These are phyloP conservation scores for Sporodiniella umbellata DNA, from an alignment of 371 early-diverging fungal genomes.

Conservation along the genomic window DNA sequence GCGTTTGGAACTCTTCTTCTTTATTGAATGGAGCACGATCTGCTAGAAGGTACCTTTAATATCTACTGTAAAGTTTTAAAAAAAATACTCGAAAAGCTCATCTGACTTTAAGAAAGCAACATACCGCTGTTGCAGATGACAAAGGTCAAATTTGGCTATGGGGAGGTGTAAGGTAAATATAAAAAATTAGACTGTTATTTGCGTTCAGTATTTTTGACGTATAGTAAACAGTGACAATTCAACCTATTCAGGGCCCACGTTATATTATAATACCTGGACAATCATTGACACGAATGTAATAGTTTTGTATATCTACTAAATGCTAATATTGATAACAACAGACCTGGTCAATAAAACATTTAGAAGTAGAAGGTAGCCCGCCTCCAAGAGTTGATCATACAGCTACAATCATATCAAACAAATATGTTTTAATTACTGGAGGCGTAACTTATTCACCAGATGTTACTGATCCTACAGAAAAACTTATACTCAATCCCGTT, in stretches of 20 bases:
- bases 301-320: neutral
- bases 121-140: constrained; percentile 28
- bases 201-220: too few relatives aligned
- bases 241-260: constrained; percentile 8
- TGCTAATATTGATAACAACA: too few relatives aligned
- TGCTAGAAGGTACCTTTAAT: constrained; percentile 7
- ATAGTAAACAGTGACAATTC: constrained; percentile 9
- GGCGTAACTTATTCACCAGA: constrained; percentile 17
- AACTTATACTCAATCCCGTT: constrained; percentile 29
- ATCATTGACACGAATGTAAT: constrained; percentile 30
- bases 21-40: constrained; percentile 1
- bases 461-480: constrained; percentile 25
- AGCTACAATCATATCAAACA: constrained; percentile 22
- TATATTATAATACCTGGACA: constrained; percentile 28
- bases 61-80: too few relatives aligned
- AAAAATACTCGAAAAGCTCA: too few relatives aligned
- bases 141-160: constrained; percentile 38
- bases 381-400: constrained; percentile 29
- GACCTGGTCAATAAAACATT: constrained; percentile 19
- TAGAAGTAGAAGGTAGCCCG: constrained; percentile 5
- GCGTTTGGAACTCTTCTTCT: constrained; percentile 7
- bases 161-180: constrained; percentile 44
- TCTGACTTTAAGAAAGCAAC: constrained; percentile 32
- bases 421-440: constrained; percentile 18
- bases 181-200: too few relatives aligned